Percentiles rank a stretch among this genome's conserved stretches.
Evolutionary conservation across 768 basidiomycete species (phyloP).

Genomic region (Infundibulicybe gibba): DNA sequence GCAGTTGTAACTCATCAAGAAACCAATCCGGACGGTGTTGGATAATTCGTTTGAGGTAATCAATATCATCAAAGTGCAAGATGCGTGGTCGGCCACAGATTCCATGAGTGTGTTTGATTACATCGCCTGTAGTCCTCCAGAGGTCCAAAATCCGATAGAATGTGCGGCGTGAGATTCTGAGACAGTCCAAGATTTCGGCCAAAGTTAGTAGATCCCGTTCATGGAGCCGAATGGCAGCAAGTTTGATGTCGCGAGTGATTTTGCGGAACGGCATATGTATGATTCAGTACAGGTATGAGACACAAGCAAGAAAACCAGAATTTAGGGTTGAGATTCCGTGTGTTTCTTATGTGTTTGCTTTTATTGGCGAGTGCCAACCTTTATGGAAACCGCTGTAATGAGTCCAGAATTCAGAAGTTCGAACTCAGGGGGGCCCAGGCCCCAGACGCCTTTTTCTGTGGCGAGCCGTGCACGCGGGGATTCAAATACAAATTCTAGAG

Average conservation of each 20-base stretch:
- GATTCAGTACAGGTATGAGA: too few relatives aligned
- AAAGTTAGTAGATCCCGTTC: slow-evolving; percentile 12
- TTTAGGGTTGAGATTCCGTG: background rate
- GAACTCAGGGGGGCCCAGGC: too few relatives aligned
- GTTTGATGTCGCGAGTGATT: slow-evolving; percentile 22
- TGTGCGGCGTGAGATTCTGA: slow-evolving; percentile 14
- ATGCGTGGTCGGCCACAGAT: slow-evolving; percentile 6
- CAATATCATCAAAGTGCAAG: slow-evolving; percentile 12
- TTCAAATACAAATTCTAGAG: too few relatives aligned
- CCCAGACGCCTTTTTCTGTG: too few relatives aligned
- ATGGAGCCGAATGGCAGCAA: slow-evolving; percentile 20
- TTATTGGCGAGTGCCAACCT: slow-evolving; percentile 3
- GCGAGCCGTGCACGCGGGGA: too few relatives aligned
- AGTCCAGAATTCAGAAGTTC: too few relatives aligned
- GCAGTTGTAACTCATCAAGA: slow-evolving; percentile 25
- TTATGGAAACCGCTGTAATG: slow-evolving; percentile 5
- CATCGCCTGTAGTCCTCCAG: slow-evolving; percentile 23
- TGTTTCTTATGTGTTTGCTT: background rate
- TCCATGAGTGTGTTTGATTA: slow-evolving; percentile 10
- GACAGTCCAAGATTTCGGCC: slow-evolving; percentile 16
- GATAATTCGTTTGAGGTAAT: slow-evolving; percentile 17
- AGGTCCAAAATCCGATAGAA: slow-evolving; percentile 18
- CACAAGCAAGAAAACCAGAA: too few relatives aligned
- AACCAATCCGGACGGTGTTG: slow-evolving; percentile 24
- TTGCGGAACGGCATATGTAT: slow-evolving; percentile 13